Conservation (phyloP, 2,329 filamentous ascomycete species). For the Fusarium ambrosium region DNA sequence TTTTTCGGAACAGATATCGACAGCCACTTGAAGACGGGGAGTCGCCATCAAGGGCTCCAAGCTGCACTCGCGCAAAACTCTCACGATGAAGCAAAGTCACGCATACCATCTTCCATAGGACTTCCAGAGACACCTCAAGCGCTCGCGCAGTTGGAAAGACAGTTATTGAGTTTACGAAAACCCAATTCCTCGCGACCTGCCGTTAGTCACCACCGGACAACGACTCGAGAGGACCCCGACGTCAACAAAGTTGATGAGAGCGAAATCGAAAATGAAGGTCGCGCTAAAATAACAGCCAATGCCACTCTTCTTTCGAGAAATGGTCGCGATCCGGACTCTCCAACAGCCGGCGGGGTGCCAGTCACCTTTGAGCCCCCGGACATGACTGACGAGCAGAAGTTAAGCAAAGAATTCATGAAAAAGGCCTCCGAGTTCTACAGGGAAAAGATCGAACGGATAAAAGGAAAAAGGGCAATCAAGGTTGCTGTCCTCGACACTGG, state of each 20-base stretch:
- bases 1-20: background rate
- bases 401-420: background rate
- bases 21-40: background rate
- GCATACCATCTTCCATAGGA: background rate
- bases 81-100: background rate
- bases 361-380: background rate
- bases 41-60: background rate
- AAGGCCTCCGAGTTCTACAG: background rate
- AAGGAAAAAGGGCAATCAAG: slow-evolving; percentile 1
- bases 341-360: background rate
- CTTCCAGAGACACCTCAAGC: background rate
- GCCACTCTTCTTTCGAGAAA: background rate
- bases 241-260: background rate
- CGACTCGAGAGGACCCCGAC: background rate
- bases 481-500: slow-evolving; percentile 18
- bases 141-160: background rate
- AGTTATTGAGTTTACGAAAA: background rate
- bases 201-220: background rate
- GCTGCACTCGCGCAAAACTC: background rate
- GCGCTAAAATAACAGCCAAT: background rate
- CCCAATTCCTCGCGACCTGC: background rate
- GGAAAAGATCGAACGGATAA: background rate
- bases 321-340: background rate
- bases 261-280: background rate
- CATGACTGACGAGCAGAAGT: too few species aligned